Percentiles rank a stretch among this genome's conserved stretches.
These are phyloP conservation scores for Dryas drummondii DNA, from an alignment of 306 rosid species.

Conservation along the genomic window DNA sequence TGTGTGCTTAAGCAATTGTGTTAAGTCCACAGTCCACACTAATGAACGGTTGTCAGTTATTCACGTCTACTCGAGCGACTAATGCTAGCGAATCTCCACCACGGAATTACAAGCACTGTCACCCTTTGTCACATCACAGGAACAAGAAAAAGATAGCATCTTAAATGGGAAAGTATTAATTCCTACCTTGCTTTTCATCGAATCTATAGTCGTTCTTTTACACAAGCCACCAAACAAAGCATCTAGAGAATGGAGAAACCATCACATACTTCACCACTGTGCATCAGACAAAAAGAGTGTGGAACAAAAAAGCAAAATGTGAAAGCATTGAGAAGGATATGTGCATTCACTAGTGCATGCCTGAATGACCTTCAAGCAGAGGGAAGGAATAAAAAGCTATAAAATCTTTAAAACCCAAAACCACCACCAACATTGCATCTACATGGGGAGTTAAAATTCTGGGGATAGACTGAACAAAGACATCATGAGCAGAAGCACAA, in stretches of 20 bases:
- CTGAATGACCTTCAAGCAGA: conserved; percentile 5
- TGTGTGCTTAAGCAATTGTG: too few species aligned
- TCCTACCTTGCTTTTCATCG: conserved; percentile 12
- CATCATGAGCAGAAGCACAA: conserved; percentile 46
- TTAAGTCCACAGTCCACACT: too few species aligned
- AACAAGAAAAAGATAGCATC: background rate
- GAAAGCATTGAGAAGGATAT: background rate
- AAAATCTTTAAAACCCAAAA: background rate
- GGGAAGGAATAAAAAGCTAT: background rate
- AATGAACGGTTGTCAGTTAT: background rate
- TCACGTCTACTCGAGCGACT: background rate
- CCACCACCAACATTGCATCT: conserved; percentile 3
- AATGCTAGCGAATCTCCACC: background rate
- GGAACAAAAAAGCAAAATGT: background rate
- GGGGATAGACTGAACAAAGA: conserved; percentile 2
- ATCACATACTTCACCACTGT: conserved; percentile 14
- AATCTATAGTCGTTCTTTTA: conserved; percentile 11
- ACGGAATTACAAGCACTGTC: background rate
- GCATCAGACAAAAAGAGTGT: background rate
- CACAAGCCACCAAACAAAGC: conserved; percentile 8
- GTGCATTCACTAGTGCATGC: background rate
- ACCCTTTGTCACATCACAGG: background rate
- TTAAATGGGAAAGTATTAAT: background rate
- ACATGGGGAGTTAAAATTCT: conserved; percentile 12
- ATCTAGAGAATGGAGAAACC: conserved; percentile 16